phyloP scores from a whole-genome alignment of 2,329 filamentous ascomycete genomes.

The Alternaria gaisen region DNA sequence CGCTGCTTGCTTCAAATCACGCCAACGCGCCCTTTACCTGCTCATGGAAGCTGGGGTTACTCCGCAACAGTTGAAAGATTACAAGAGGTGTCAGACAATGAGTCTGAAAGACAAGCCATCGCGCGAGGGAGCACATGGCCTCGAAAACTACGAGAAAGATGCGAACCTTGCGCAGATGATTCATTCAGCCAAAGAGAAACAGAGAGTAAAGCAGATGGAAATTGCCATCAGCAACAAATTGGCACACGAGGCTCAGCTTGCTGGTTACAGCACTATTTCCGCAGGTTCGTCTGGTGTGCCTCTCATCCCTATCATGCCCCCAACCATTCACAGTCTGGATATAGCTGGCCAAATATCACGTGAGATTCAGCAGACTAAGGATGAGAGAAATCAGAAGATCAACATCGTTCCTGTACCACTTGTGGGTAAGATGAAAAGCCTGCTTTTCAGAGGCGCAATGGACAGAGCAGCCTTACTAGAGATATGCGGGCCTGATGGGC shows the following conservation, averaged over 20 bases:
- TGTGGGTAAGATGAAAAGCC: slow-evolving; percentile 31
- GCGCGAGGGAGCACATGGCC: slow-evolving; percentile 25
- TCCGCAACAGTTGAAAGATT: slow-evolving; percentile 39
- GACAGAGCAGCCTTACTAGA: slow-evolving; percentile 6
- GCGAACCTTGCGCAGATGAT: slow-evolving; percentile 28
- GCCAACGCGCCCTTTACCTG: slow-evolving; percentile 40
- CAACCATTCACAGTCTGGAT: slow-evolving; percentile 11
- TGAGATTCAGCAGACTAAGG: slow-evolving; percentile 13
- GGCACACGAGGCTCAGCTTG: slow-evolving; percentile 35
- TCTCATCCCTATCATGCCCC: slow-evolving; percentile 37
- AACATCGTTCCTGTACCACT: slow-evolving; percentile 29
- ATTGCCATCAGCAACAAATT: slow-evolving; percentile 38
- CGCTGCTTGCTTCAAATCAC: slow-evolving; percentile 43
- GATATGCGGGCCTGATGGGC: not conserved
- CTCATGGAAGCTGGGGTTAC: slow-evolving; percentile 44
- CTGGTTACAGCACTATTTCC: slow-evolving; percentile 14
- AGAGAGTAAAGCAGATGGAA: slow-evolving; percentile 35
- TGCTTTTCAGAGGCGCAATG: slow-evolving; percentile 26
- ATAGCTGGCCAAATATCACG: slow-evolving; percentile 18
- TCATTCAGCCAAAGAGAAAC: slow-evolving; percentile 25
- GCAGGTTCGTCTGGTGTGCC: slow-evolving; percentile 28
- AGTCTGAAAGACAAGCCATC: slow-evolving; percentile 35
- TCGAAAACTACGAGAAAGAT: slow-evolving; percentile 40
- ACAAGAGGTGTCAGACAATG: slow-evolving; percentile 32
- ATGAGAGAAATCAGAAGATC: slow-evolving; percentile 18